Base-by-base conservation (phyloP, 2,329 filamentous ascomycete genomes). In the Dothideomycetes sp. region DNA sequence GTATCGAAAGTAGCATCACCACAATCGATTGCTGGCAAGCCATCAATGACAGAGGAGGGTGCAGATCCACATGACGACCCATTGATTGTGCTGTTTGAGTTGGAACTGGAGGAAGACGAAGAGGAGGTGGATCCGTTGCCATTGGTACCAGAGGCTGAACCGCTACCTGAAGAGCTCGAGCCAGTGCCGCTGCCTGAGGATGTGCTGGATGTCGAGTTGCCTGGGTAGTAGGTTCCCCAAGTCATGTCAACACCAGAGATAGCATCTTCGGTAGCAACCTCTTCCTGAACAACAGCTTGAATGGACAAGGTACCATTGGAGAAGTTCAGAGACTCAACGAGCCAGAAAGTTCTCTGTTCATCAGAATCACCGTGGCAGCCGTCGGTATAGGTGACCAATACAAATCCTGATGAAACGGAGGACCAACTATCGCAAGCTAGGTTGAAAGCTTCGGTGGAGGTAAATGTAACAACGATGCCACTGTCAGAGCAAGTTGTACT, bases 1-100 rank as follows among this genome's bases (percentile, higher is more conserved):
- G 24, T 7, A 10, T 41, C 38, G 10, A 41, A 41, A 10, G n/a
- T 36, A 4, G 33, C 14, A 16, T 39, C 37, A 39, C 37, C 37
- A 39, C 37, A 39, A 22, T 39, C 27, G 4, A 19, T 19, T 3
- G 37, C 37, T 7, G 37, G 37, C 7, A 39, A 15, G 2, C 37
- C 37, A 29, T 39, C 37, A 15, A 39, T 34, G n/a, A 29, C 11
- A 15, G 19, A 15, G n/a, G 37, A 19, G 7, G 37, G 37, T 9
- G 37, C 37, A 27, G 15, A 19, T 2, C 37, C 37, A 29, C 37
- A 39, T 8, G 19, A n/a, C 8, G 37, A 34, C 5, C 37, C 37
- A 7, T 34, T 29, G 2, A 30, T 12, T 7, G 14, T 33, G 4
- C 17, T n/a, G 15, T 38, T 38, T 4, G 30, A 27, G 16, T 18